Percentiles rank a stretch among this genome's conserved stretches.
phyloP scores from a whole-genome alignment of 768 basidiomycete species.

The Suillus occidentalis region DNA sequence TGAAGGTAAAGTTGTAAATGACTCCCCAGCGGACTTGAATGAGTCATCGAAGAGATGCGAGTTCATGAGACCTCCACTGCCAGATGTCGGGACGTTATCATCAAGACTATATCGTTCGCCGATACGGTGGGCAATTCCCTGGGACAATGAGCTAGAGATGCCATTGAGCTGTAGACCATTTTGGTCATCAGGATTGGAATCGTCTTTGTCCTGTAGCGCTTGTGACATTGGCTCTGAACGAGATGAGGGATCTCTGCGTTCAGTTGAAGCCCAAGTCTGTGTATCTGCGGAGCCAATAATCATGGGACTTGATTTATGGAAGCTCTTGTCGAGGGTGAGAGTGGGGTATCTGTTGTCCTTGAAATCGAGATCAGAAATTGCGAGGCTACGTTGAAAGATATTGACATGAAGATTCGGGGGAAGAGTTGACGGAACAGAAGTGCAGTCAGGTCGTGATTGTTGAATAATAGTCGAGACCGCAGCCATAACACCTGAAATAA shows the following conservation, averaged over 20 bases:
- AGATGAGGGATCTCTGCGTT: slow-evolving; percentile 11
- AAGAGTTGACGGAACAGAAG: slow-evolving; percentile 27
- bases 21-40: slow-evolving; percentile 33
- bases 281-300: slow-evolving; percentile 28
- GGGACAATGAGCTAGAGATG: slow-evolving; percentile 46
- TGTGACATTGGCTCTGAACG: slow-evolving; percentile 21
- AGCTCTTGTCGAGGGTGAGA: slow-evolving; percentile 26
- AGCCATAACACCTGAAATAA: slow-evolving; percentile 27
- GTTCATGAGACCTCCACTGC: slow-evolving; percentile 25
- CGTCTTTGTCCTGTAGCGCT: slow-evolving; percentile 23
- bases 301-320: slow-evolving; percentile 30
- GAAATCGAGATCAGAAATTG: slow-evolving; percentile 60
- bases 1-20: slow-evolving; percentile 22
- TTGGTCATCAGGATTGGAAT: slow-evolving; percentile 20
- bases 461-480: slow-evolving; percentile 57
- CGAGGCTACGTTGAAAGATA: slow-evolving; percentile 52
- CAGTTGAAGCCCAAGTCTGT: slow-evolving; percentile 23
- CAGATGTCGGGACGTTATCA: slow-evolving; percentile 30
- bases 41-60: slow-evolving; percentile 29
- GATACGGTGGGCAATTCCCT: slow-evolving; percentile 44
- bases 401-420: slow-evolving; percentile 36
- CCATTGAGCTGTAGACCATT: slow-evolving; percentile 38
- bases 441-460: slow-evolving; percentile 39
- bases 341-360: slow-evolving; percentile 61
- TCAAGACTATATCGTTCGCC: slow-evolving; percentile 55